Evolutionary conservation across 2,329 filamentous ascomycete species (phyloP).

Genomic region (Diplocarpon rosae): DNA sequence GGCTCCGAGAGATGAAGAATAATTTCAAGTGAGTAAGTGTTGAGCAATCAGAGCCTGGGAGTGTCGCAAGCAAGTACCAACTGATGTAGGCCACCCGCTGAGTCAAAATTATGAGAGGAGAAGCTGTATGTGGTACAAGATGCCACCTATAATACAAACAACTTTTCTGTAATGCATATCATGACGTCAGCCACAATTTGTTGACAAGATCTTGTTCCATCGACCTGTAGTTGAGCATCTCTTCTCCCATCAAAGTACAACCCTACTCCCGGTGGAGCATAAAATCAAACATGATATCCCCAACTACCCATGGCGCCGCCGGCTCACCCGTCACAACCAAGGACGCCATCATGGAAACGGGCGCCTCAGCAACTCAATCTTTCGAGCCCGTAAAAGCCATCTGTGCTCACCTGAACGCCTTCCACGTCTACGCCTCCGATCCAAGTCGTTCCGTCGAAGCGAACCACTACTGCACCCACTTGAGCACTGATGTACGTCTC

Average conservation of each 20-base stretch:
- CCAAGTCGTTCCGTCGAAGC: conserved; percentile 59
- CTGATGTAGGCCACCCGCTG: conserved; percentile 8
- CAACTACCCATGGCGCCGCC: conserved; percentile 9
- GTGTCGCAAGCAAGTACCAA: neutral
- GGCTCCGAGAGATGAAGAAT: conserved; percentile 86
- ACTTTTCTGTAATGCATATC: too few species aligned
- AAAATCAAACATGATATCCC: conserved; percentile 7
- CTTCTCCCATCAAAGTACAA: neutral
- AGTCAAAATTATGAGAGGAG: conserved; percentile 12
- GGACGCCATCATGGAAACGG: conserved; percentile 50
- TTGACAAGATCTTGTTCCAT: too few species aligned
- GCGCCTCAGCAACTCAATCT: conserved; percentile 47
- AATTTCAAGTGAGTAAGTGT: conserved; percentile 28
- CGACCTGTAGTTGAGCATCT: too few species aligned
- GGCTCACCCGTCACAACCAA: conserved; percentile 33
- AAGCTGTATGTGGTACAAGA: neutral
- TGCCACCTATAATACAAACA: too few species aligned
- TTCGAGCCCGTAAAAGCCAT: conserved; percentile 64
- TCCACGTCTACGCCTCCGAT: conserved; percentile 56
- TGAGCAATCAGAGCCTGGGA: neutral
- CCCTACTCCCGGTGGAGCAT: neutral
- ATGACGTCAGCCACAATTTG: neutral
- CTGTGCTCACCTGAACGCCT: conserved; percentile 73
- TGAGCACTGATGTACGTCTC: conserved; percentile 54
- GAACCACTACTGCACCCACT: conserved; percentile 76